phyloP scores from a whole-genome alignment of 2,329 filamentous ascomycete species.

The Alternaria novae-zelandiae region DNA sequence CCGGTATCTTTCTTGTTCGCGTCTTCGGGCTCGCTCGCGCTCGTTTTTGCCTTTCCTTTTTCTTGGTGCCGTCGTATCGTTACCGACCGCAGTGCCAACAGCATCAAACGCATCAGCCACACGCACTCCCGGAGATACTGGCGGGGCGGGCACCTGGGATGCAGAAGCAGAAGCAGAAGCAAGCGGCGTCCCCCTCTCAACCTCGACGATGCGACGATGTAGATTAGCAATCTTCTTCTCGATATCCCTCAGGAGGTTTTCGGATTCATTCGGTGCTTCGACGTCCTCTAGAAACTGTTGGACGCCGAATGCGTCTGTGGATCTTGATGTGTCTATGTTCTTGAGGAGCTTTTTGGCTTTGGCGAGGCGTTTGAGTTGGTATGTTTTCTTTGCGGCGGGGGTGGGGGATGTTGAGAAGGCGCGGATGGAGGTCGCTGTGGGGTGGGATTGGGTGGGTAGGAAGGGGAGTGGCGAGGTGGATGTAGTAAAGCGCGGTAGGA shows the following conservation, averaged over 20 bases:
- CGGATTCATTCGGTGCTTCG: neutral
- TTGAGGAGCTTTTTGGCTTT: neutral
- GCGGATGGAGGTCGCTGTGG: neutral
- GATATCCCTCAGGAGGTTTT: neutral
- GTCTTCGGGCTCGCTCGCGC: neutral
- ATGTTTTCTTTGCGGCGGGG: neutral
- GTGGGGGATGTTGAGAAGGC: conserved; percentile 11
- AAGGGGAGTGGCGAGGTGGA: neutral
- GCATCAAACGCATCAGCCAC: neutral
- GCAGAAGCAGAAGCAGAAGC: neutral
- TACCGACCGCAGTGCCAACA: accelerated
- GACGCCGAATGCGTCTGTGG: neutral
- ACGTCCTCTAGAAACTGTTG: neutral
- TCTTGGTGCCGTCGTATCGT: neutral
- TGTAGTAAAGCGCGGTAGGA: neutral
- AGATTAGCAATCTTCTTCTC: conserved; percentile 1
- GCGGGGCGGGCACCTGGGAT: too few relatives aligned
- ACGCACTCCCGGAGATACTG: too few relatives aligned
- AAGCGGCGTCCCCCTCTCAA: neutral
- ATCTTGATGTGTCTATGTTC: neutral
- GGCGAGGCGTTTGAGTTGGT: neutral
- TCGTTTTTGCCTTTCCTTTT: neutral
- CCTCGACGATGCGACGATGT: neutral
- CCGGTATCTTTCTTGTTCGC: neutral
- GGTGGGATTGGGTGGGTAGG: neutral